Base-by-base conservation (phyloP, 257 asterid species). In the Primulina huaijiensis region DNA sequence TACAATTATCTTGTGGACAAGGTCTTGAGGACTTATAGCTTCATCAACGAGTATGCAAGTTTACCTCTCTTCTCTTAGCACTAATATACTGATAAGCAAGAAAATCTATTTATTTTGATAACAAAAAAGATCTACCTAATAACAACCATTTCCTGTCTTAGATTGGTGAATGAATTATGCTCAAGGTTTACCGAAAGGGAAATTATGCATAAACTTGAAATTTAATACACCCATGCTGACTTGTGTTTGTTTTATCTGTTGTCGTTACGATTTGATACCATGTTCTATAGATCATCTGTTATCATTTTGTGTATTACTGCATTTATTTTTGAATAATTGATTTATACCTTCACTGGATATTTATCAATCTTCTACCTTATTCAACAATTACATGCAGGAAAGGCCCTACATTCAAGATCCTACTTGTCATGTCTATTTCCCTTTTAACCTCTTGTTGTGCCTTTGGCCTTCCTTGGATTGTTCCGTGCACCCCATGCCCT, bases 1-100 rank as follows among this genome's bases (percentile, higher is more conserved):
- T 93, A 93, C 81, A 93, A 90, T 76, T 93, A 60, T 82, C 87
- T 93, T 9, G 96, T 93, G 70, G 97, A 90, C 83, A 89, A 86
- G 78, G 96, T 93, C 78, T 88, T 93, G 56, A 83, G 95, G 69
- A 81, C 84, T 37, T 93, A 93, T 71, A 80, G 88, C 87, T 67
- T 86, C 82, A 84, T 93, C 70, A 89, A 93, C 58, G 99, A 90
- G 99, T 93, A 93, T 66, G 92, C 72, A 31, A 20, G 38, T 65
- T 62, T 4, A 25, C 38, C 68, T 64, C 74, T 69, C 65, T 72
- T 56, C 60, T 56, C 63, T 72, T n/a, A 8, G 9, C 52, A 30
- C 64, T 68, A 65, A 25, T 74, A 55, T 62, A 66, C 0, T 58
- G 57, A 8, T 53, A 17, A 14, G 25, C 64, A 63, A 61, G 68